Evolutionary conservation across 2,329 filamentous ascomycete genomes (phyloP).

Genomic region (Xylaria sp.): DNA sequence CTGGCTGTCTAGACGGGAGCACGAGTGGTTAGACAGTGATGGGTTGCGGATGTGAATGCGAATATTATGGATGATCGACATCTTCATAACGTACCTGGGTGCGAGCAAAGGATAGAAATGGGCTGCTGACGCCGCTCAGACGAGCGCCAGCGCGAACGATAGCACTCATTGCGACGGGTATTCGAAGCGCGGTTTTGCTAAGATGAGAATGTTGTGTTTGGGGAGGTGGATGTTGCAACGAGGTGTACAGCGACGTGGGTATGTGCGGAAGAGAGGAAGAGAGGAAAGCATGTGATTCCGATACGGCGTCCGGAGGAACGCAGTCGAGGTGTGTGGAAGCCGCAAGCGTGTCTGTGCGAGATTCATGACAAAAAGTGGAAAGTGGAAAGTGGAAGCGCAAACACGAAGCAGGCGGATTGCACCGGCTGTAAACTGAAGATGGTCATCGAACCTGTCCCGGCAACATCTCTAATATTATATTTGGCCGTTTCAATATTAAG

Average conservation of each 20-base stretch:
- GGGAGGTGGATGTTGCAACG: background rate
- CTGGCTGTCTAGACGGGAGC: background rate
- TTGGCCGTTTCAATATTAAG: too few species aligned
- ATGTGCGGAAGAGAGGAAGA: background rate
- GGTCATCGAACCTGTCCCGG: too few species aligned
- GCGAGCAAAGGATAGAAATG: background rate
- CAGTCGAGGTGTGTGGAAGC: conserved; percentile 17
- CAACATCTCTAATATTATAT: too few species aligned
- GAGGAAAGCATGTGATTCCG: background rate
- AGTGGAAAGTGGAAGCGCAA: background rate
- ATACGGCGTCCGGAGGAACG: background rate
- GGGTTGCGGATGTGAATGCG: background rate
- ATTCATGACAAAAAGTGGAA: background rate
- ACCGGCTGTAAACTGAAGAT: too few species aligned
- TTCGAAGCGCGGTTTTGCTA: background rate
- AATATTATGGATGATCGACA: too few species aligned
- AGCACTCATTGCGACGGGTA: conserved; percentile 23
- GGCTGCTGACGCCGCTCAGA: background rate
- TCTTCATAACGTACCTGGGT: conserved; percentile 8
- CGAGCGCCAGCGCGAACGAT: conserved; percentile 8
- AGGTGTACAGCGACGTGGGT: background rate
- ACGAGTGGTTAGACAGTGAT: conserved; percentile 3
- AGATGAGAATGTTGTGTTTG: conserved; percentile 16
- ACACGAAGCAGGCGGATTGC: too few species aligned
- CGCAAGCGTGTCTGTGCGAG: background rate